Base-by-base conservation (phyloP, 176 grass and related monocot genomes). In the Panicum miliaceum region DNA sequence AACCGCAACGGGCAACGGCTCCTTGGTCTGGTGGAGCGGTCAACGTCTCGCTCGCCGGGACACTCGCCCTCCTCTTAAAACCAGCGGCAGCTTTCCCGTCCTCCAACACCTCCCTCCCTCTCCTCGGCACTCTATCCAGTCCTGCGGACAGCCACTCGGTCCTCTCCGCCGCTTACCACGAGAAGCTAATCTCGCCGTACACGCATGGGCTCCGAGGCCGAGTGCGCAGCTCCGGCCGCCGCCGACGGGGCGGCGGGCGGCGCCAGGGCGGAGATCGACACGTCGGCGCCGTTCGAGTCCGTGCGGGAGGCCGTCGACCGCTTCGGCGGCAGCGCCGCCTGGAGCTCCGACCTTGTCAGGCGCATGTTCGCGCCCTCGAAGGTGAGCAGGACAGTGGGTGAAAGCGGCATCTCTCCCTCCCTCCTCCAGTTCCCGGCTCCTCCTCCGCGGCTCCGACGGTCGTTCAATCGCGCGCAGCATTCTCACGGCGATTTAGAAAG, bases 211-310 rank as follows among this genome's bases (percentile, higher is more conserved):
- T 69, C 71, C 81, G 82, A 75, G 25, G 36, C 57, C 12, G 76
- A 59, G 54, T 54, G 68, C 72, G 23, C 51, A 61, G n/a, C 12
- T 22, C 68, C 43, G 29, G 36, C 8, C 48, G 83, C 73, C 27
- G 8, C 14, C 7, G 41, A 32, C 3, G 64, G 0, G 29, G 79
- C n/a, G 19, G 32, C 15, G 12, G 68, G 68, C 19, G 29, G 38
- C 35, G 79, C 78, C 36, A 97, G 94, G 81, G 87, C 79, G 61
- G 90, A 94, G 94, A 92, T 97, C 88, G 94, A 97, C 88, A 94
- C 92, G n/a, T 97, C 94, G 60, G 92, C 88, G 79, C 94, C 94
- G 47, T 97, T 97, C 80, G 90, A 92, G 85, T 97, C 94, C 0
- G 94, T 97, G 72, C 92, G 91, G 60, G 94, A 97, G 72, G 94